These are phyloP conservation scores for Solanum microdontum DNA, from an alignment of 257 asterid genomes.

Conservation along the genomic window DNA sequence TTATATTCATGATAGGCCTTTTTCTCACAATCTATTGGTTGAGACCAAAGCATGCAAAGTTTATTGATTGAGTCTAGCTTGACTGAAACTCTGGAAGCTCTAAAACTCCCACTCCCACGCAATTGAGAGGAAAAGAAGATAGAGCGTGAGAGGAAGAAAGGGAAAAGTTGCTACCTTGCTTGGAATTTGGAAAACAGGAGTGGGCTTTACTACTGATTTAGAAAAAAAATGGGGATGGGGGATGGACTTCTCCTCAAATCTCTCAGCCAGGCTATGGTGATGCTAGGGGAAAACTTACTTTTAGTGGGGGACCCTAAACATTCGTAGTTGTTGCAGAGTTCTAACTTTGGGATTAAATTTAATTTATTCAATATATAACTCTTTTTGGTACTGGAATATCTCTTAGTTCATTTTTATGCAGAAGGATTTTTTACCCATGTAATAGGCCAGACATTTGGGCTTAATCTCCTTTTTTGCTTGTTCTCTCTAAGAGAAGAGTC, in stretches of 20 bases:
- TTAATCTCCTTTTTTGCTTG: background rate
- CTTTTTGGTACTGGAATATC: background rate
- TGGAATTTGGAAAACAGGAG: background rate
- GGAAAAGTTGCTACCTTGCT: background rate
- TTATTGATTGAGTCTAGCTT: background rate
- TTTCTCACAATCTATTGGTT: background rate
- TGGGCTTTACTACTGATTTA: background rate
- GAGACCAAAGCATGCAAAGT: background rate
- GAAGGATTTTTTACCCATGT: background rate
- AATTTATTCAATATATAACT: background rate
- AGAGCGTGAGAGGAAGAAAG: background rate
- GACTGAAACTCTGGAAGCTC: background rate
- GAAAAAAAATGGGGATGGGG: background rate
- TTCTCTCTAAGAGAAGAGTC: background rate
- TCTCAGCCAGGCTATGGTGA: background rate
- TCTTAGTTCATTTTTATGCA: background rate
- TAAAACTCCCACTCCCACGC: background rate
- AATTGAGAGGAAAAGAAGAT: background rate
- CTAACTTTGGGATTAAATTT: background rate
- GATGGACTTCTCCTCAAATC: background rate
- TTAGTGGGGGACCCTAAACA: background rate
- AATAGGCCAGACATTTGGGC: background rate
- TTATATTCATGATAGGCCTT: background rate
- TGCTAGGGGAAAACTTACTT: background rate
- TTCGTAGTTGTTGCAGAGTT: background rate